phyloP scores from a whole-genome alignment of 83 land plant species.

The Thuja plicata region DNA sequence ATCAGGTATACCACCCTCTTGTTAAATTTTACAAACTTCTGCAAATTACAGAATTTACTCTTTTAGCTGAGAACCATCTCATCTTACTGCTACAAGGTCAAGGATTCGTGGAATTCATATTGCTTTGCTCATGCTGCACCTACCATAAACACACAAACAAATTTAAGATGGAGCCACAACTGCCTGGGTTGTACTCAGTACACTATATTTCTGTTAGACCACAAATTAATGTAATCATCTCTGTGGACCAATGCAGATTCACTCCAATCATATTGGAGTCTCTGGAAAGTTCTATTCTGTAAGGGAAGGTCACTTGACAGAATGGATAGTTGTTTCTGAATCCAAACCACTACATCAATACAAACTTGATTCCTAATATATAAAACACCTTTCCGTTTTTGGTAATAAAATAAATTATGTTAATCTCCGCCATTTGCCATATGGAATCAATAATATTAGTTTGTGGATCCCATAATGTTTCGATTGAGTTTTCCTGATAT shows the following conservation, averaged over 20 bases:
- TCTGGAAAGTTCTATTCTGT: neutral
- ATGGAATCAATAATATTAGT: neutral
- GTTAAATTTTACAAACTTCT: neutral
- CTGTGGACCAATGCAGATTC: neutral
- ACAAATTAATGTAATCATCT: neutral
- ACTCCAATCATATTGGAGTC: neutral
- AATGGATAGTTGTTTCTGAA: neutral
- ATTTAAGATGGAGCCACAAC: neutral
- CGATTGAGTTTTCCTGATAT: neutral
- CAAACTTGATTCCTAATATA: neutral
- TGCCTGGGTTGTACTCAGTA: neutral
- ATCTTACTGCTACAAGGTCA: neutral
- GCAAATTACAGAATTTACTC: neutral
- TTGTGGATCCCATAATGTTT: neutral
- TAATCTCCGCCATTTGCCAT: neutral
- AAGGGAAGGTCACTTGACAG: neutral
- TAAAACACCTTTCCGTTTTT: neutral
- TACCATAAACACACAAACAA: neutral
- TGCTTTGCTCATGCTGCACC: neutral
- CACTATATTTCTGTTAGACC: neutral
- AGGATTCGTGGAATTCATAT: neutral
- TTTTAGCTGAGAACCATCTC: neutral
- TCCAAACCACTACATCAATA: neutral
- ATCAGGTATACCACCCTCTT: neutral
- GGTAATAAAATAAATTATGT: neutral